Percentiles rank a stretch among this genome's conserved stretches.
Conservation (phyloP, 192 early-diverging fungal genomes). For the Coemansia reversa region DNA sequence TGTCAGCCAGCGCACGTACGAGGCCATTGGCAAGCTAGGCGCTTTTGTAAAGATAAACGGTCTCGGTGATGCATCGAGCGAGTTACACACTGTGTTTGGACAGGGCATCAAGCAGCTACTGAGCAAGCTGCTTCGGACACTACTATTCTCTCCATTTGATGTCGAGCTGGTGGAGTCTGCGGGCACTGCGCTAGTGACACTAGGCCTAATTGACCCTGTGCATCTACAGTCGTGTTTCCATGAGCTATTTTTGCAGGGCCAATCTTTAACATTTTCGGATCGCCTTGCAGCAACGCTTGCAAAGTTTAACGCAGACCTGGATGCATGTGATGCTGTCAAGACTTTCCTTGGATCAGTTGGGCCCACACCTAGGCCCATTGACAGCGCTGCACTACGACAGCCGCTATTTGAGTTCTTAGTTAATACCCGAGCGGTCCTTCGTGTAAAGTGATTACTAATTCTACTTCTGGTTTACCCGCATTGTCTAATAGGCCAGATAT, state of each 20-base stretch:
- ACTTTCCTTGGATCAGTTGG: constrained; percentile 17
- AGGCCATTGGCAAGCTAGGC: constrained; percentile 46
- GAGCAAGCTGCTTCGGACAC: constrained; percentile 32
- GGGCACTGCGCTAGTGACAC: constrained; percentile 39
- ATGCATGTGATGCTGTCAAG: constrained; percentile 22
- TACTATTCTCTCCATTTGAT: constrained; percentile 50
- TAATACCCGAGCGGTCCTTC: constrained; percentile 42
- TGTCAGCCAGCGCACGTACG: constrained; percentile 46
- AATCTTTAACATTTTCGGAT: constrained; percentile 26
- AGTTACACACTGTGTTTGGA: constrained; percentile 25
- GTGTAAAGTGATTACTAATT: constrained; percentile 17
- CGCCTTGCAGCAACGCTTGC: constrained; percentile 40
- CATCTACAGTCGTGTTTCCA: constrained; percentile 43
- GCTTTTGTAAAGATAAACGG: constrained; percentile 42
- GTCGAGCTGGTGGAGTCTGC: constrained; percentile 45
- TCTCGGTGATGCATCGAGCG: constrained; percentile 9
- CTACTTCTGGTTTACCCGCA: background rate
- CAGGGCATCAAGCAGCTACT: constrained; percentile 34
- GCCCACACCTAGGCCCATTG: constrained; percentile 40
- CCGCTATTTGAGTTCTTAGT: constrained; percentile 52
- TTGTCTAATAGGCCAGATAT: background rate
- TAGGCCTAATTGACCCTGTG: constrained; percentile 35
- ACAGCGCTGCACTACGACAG: constrained; percentile 40
- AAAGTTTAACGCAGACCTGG: constrained; percentile 38
- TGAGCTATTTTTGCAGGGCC: constrained; percentile 26